phyloP scores from a whole-genome alignment of 2,329 filamentous ascomycete species.

The Alternaria solani region DNA sequence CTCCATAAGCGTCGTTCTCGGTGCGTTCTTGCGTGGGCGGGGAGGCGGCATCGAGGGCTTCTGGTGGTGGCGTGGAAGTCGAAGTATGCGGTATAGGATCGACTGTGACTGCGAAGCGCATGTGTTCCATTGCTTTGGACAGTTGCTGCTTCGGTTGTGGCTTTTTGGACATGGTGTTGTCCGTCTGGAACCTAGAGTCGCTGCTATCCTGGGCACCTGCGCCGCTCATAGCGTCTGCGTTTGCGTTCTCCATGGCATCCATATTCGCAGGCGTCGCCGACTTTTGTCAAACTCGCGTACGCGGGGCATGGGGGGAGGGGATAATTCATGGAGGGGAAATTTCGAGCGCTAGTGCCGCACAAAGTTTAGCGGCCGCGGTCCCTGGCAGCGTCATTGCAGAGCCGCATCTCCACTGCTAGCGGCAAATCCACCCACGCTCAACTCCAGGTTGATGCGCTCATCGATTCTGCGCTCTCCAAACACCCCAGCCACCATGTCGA shows the following conservation, averaged over 20 bases:
- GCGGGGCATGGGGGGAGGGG: neutral
- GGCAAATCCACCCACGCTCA: conserved; percentile 17
- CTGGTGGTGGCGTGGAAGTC: conserved; percentile 22
- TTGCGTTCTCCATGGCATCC: conserved; percentile 11
- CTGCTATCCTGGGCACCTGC: conserved; percentile 3
- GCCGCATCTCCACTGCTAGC: conserved; percentile 31
- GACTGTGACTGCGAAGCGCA: conserved; percentile 59
- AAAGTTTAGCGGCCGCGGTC: conserved; percentile 18
- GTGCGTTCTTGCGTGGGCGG: conserved; percentile 7
- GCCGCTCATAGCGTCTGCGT: conserved; percentile 15
- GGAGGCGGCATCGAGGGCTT: neutral
- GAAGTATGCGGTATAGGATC: conserved; percentile 39
- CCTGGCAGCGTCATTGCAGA: conserved; percentile 32
- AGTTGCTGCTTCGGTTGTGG: conserved; percentile 54
- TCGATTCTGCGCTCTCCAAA: neutral
- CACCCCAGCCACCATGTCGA: conserved; percentile 23
- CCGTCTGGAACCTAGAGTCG: conserved; percentile 41
- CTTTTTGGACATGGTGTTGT: conserved; percentile 44
- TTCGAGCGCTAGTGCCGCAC: conserved; percentile 16
- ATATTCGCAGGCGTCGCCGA: conserved; percentile 28
- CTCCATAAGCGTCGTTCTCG: conserved; percentile 59
- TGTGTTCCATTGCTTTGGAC: conserved; percentile 62
- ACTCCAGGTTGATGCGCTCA: conserved; percentile 16
- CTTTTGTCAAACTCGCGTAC: conserved; percentile 8
- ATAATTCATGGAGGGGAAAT: conserved; percentile 23